Conservation (phyloP, 345 rosid genomes). For the Raphanus sativus region DNA sequence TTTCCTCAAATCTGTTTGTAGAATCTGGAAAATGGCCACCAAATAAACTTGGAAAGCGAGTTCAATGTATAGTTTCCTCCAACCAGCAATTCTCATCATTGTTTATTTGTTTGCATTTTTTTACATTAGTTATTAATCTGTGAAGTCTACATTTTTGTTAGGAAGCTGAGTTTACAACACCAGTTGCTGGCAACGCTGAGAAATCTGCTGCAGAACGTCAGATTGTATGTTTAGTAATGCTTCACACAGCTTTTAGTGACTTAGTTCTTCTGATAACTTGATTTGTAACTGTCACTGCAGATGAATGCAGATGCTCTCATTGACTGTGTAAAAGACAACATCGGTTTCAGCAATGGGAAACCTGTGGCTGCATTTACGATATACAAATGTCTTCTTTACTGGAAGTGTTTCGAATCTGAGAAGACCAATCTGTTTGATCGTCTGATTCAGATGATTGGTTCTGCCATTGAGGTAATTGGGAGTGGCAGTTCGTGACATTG, state of each 20-base stretch:
- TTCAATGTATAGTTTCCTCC: conserved; percentile 52
- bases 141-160: conserved; percentile 30
- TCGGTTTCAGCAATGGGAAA: conserved; percentile 88
- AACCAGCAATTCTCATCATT: conserved; percentile 6
- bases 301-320: conserved; percentile 88
- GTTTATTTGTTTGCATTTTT: neutral
- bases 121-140: conserved; percentile 12
- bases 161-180: conserved; percentile 73
- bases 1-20: conserved; percentile 39
- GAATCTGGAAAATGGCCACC: conserved; percentile 86
- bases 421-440: conserved; percentile 96
- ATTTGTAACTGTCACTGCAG: conserved; percentile 48
- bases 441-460: conserved; percentile 98
- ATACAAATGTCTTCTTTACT: conserved; percentile 88
- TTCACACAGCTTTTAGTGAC: conserved; percentile 16
- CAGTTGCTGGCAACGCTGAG: conserved; percentile 43
- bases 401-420: conserved; percentile 99
- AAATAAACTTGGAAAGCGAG: conserved; percentile 49
- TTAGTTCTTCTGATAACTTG: conserved; percentile 21
- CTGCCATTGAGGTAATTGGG: conserved; percentile 81
- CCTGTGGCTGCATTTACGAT: conserved; percentile 95
- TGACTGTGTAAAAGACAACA: conserved; percentile 72
- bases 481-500: neutral
- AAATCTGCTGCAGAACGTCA: conserved; percentile 77
- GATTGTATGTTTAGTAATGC: conserved; percentile 53